These are phyloP conservation scores for Trichophyton verrucosum DNA, from an alignment of 2,329 filamentous ascomycete species.

Conservation along the genomic window DNA sequence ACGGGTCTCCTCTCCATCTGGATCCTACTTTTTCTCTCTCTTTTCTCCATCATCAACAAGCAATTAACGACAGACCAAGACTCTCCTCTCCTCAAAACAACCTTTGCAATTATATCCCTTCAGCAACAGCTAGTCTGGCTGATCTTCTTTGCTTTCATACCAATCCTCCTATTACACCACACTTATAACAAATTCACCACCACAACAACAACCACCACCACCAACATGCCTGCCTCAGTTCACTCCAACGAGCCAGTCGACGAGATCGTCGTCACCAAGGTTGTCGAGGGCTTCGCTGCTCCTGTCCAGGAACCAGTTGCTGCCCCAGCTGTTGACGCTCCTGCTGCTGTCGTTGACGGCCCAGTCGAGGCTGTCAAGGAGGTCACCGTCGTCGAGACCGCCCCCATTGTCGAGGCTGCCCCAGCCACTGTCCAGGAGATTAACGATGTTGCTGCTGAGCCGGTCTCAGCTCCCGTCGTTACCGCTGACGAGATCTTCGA, in stretches of 20 bases:
- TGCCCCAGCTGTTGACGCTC: neutral
- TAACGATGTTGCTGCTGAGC: slow-evolving; percentile 1
- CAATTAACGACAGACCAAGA: slow-evolving; percentile 6
- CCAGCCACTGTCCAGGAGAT: neutral
- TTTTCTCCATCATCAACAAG: slow-evolving; percentile 15
- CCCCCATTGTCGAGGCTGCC: neutral
- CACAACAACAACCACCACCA: neutral
- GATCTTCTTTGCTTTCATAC: slow-evolving; percentile 5
- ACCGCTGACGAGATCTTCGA: neutral
- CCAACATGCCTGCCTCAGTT: slow-evolving; percentile 28
- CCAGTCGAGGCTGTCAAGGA: neutral
- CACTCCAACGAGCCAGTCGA: slow-evolving; percentile 27
- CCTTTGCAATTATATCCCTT: slow-evolving; percentile 3
- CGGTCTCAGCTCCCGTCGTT: neutral
- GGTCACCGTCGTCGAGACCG: neutral
- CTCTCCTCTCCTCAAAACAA: slow-evolving; percentile 11
- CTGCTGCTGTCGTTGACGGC: neutral
- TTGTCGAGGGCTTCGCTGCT: neutral
- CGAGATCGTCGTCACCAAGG: slow-evolving; percentile 5
- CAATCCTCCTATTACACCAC: neutral
- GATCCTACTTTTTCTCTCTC: slow-evolving; percentile 16
- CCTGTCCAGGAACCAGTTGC: neutral
- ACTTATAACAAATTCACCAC: neutral
- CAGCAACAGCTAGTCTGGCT: slow-evolving; percentile 1
- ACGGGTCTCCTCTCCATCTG: slow-evolving; percentile 18